Evolutionary conservation across 2,329 filamentous ascomycete genomes (phyloP).

Genomic region (Diplodia seriata): DNA sequence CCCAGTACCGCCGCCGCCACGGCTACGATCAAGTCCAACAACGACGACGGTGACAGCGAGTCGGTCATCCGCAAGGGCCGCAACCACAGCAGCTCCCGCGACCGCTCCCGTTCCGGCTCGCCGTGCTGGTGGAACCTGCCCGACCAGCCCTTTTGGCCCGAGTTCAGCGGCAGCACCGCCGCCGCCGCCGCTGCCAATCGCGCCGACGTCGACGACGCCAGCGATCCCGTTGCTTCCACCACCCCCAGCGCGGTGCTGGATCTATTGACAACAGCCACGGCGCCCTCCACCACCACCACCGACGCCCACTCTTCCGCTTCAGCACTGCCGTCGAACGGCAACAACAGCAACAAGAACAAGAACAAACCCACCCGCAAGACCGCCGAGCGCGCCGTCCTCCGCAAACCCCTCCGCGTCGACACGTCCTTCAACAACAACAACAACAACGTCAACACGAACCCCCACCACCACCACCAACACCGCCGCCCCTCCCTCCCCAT

Average conservation of each 20-base stretch:
- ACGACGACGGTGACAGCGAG: neutral
- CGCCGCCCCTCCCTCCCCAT: neutral
- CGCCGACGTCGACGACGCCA: too few relatives aligned
- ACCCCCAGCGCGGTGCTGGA: neutral
- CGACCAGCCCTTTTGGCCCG: constrained; percentile 29
- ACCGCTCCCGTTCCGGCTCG: constrained; percentile 18
- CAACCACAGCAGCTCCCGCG: constrained; percentile 4
- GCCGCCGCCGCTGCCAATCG: neutral
- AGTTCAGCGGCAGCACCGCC: constrained; percentile 1
- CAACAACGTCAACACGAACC: neutral
- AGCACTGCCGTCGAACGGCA: neutral
- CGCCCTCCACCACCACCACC: too few relatives aligned
- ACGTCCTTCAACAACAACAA: neutral
- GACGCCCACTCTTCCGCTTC: neutral
- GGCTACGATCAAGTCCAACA: neutral
- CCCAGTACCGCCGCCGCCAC: too few relatives aligned
- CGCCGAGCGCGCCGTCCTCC: neutral
- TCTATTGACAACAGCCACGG: neutral
- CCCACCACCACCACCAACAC: neutral
- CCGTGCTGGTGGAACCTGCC: constrained; percentile 31
- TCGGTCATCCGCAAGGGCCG: neutral
- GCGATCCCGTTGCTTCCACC: too few relatives aligned
- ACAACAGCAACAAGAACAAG: neutral
- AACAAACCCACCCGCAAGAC: neutral
- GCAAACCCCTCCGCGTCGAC: constrained; percentile 19